Evolutionary conservation across 371 early-diverging fungal genomes (phyloP), one percentile per base, ranked within the genome.

Genomic region (Ordospora colligata): DNA sequence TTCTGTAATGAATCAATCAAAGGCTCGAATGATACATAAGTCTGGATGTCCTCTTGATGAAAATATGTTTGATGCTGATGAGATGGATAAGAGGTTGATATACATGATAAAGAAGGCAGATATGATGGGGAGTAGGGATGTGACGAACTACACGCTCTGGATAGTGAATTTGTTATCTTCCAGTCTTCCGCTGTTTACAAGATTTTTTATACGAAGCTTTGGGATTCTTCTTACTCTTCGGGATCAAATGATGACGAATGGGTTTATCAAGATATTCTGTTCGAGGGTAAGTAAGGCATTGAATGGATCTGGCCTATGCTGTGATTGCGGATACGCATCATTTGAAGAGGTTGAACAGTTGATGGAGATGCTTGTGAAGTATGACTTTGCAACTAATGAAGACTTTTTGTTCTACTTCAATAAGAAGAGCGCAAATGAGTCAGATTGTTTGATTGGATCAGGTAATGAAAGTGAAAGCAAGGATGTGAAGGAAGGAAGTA

Each of bases 141-240:
- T 64, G 25, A 43, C 40, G 14, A 75, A 63, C n/a, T 75, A 75
- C 23, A 32, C 46, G n/a, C 44, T 75, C 1, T 75, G 76, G 76
- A 69, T 75, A 43, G 47, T 75, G 22, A 75, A 75, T 65, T 42
- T 75, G 2, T 14, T 69, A 2, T 64, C 65, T 25, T 37, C 52
- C 1, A 65, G 66, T 64, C 40, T 75, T 42, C 70, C 70, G 14
- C n/a, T 75, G 7, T 42, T 75, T 7, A 11, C 53, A 22, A 63
- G 37, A 27, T 62, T 75, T 32, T 70, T 75, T 64, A 32, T 43
- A 25, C 32, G 42, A 17, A 62, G 68, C 44, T 67, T 75, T 46
- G 67, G 53, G 8, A 14, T 68, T 44, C 53, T 75, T 43, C 17
- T 50, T 32, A 69, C 23, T 1, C 32, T 72, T 17, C 58, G 50